Evolutionary conservation across 257 asterid genomes (phyloP).

Genomic region (Prunella vulgaris): DNA sequence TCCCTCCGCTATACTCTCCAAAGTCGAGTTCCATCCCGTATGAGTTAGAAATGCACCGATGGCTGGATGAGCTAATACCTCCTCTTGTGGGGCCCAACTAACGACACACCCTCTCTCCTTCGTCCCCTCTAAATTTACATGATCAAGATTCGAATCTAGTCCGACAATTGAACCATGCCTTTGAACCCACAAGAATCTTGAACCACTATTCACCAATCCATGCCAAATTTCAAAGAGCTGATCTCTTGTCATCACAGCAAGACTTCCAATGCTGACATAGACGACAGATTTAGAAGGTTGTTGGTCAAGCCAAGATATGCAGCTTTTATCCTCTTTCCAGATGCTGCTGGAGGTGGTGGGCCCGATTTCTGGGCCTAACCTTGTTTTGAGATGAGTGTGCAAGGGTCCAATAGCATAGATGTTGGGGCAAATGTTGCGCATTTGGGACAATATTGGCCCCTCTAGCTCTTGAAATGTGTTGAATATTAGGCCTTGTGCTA

Average conservation of each 20-base stretch:
- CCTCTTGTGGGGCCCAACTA: conserved; percentile 42
- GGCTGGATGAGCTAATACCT: conserved; percentile 30
- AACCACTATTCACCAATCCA: conserved; percentile 55
- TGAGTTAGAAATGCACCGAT: conserved; percentile 38
- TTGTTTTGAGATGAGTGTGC: conserved; percentile 37
- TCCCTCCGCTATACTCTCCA: conserved; percentile 39
- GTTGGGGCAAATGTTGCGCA: conserved; percentile 44
- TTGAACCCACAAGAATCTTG: conserved; percentile 44
- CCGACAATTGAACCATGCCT: conserved; percentile 42
- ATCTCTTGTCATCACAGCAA: conserved; percentile 26
- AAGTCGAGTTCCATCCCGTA: conserved; percentile 41
- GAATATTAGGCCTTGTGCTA: conserved; percentile 50
- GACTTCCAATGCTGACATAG: conserved; percentile 58
- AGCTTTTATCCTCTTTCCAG: conserved; percentile 44
- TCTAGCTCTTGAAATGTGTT: conserved; percentile 65
- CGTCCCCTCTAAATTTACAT: conserved; percentile 27
- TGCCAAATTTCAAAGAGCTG: conserved; percentile 53
- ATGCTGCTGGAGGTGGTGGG: conserved; percentile 26
- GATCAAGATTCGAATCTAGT: neutral
- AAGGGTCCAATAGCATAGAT: conserved; percentile 59
- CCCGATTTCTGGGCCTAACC: neutral
- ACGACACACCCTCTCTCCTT: conserved; percentile 34
- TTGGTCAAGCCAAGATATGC: conserved; percentile 50
- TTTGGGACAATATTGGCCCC: conserved; percentile 40
- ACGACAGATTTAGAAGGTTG: conserved; percentile 45